Percentiles rank a stretch among this genome's conserved stretches.
Conservation (phyloP, 441 rosid genomes). For the Populus hybrid region DNA sequence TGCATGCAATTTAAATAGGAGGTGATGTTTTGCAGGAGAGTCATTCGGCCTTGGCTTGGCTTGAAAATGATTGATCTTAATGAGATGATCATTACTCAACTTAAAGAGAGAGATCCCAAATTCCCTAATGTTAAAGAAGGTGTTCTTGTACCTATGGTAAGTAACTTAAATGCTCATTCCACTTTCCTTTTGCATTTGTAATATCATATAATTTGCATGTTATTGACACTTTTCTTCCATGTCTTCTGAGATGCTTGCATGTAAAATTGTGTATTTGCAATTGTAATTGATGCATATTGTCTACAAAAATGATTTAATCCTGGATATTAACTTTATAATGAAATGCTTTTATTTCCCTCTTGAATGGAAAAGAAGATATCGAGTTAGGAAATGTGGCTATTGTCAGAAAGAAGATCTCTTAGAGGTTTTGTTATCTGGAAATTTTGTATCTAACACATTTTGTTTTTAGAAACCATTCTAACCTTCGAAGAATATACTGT, state of each 20-base stretch:
- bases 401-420: too few relatives aligned
- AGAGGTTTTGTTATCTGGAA: neutral
- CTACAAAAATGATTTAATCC: neutral
- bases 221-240: neutral
- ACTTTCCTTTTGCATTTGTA: neutral
- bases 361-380: neutral
- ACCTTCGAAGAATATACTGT: too few relatives aligned
- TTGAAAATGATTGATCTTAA: slow-evolving; percentile 89
- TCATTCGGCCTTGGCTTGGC: slow-evolving; percentile 92
- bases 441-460: neutral
- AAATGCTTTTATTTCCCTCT: neutral
- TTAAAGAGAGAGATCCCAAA: slow-evolving; percentile 65
- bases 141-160: slow-evolving; percentile 68
- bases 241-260: neutral
- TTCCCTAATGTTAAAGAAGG: slow-evolving; percentile 76
- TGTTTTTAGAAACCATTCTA: neutral
- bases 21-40: slow-evolving; percentile 55
- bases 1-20: neutral
- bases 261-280: neutral
- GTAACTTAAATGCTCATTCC: slow-evolving; percentile 14
- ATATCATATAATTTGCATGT: neutral
- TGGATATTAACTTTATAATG: neutral
- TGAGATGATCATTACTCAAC: slow-evolving; percentile 70
- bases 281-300: neutral
- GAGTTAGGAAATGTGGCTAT: neutral